phyloP scores from a whole-genome alignment of 495 filamentous ascomycete genomes.

The Tuber calosporum region DNA sequence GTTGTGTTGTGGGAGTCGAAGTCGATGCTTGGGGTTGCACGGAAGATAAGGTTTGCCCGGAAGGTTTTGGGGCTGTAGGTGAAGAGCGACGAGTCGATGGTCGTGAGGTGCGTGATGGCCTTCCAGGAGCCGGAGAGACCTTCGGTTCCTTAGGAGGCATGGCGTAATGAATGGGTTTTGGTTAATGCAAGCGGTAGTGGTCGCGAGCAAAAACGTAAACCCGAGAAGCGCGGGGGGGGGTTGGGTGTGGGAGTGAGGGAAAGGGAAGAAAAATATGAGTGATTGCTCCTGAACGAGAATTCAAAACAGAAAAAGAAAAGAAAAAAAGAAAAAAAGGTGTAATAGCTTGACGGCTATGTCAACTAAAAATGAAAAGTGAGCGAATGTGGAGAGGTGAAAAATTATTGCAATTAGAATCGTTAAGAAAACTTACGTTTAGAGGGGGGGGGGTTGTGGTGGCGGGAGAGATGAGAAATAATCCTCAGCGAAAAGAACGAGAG shows the following conservation, averaged over 20 bases:
- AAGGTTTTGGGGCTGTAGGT: constrained; percentile 37
- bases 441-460: constrained; percentile 20
- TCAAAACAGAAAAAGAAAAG: constrained; percentile 27
- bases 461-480: constrained; percentile 24
- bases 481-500: constrained; percentile 32
- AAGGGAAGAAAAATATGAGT: constrained; percentile 35
- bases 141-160: constrained; percentile 40
- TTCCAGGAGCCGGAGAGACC: constrained; percentile 11
- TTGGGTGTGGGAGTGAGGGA: constrained; percentile 35
- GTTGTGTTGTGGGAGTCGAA: constrained; percentile 26
- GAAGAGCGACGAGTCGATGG: constrained; percentile 41
- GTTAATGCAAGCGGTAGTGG: constrained; percentile 39
- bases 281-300: constrained; percentile 38
- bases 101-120: constrained; percentile 36
- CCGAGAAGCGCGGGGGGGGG: constrained; percentile 7
- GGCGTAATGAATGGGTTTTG: constrained; percentile 39
- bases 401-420: constrained; percentile 44
- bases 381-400: constrained; percentile 39
- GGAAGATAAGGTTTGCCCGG: constrained; percentile 27
- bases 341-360: constrained; percentile 21
- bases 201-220: constrained; percentile 37
- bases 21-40: constrained; percentile 20
- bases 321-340: constrained; percentile 31
- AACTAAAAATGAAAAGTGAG: constrained; percentile 17
- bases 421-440: constrained; percentile 34